Evolutionary conservation across 352 stramenopile species (phyloP).

Genomic region (Pilasporangium apinafurcum): DNA sequence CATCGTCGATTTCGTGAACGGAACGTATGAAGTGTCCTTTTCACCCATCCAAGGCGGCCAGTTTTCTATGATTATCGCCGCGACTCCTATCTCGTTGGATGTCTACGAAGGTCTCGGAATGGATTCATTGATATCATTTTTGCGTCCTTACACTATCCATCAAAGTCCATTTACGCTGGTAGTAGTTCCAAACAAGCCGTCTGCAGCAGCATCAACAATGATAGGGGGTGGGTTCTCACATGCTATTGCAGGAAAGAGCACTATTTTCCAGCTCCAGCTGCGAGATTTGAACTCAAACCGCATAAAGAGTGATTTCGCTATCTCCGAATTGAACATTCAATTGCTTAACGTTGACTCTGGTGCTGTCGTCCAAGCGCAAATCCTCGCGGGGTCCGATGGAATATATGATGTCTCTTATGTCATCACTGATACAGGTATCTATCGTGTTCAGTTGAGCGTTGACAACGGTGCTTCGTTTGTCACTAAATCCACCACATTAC

Average conservation of each 20-base stretch:
- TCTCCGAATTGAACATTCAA: not conserved
- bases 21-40: slow-evolving; percentile 32
- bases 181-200: slow-evolving; percentile 26
- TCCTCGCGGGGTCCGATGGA: slow-evolving; percentile 4
- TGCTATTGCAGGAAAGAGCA: slow-evolving; percentile 23
- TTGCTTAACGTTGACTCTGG: no score
- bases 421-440: slow-evolving; percentile 16
- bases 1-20: slow-evolving; percentile 28
- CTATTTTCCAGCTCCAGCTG: slow-evolving; percentile 26
- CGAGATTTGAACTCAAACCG: slow-evolving; percentile 27
- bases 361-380: no score
- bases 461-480: slow-evolving; percentile 15
- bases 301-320: slow-evolving; percentile 1
- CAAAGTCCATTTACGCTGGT: slow-evolving; percentile 36
- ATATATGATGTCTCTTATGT: slow-evolving; percentile 20
- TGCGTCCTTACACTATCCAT: slow-evolving; percentile 28
- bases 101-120: slow-evolving; percentile 9
- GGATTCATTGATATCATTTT: slow-evolving; percentile 18
- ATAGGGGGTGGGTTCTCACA: slow-evolving; percentile 20
- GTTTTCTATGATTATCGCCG: slow-evolving; percentile 36
- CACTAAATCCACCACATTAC: slow-evolving; percentile 18
- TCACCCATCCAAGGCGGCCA: slow-evolving; percentile 20
- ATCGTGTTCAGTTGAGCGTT: slow-evolving; percentile 27
- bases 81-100: slow-evolving; percentile 12
- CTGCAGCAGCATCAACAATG: slow-evolving; percentile 19